Evolutionary conservation across 371 early-diverging fungal genomes (phyloP), one percentile per base, ranked within the genome.

Genomic region (Globomyces sp.): DNA sequence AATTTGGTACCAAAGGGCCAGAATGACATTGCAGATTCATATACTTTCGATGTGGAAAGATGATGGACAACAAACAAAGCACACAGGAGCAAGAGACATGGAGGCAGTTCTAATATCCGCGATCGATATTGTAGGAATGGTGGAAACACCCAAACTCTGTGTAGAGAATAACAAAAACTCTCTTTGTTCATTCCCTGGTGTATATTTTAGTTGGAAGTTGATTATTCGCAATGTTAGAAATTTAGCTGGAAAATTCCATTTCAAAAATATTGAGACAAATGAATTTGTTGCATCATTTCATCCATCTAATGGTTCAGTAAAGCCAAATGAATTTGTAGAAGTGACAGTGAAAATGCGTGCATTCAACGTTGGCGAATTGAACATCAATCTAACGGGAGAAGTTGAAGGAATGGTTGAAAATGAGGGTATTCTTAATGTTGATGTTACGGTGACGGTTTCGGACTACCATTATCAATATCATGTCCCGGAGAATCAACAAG

Each of bases 341-440:
- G 62, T 76, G 34, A 40, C 40, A 4, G 64, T 77, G 1, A 58
- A 58, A 39, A 5, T 72, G 3, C 57, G 50, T 1, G 70, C 61
- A 47, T 58, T 42, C 40, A 4, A 62, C 39, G 57, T 69, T 8
- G 75, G 75, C 41, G 40, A n/a, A 36, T 60, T 58, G 49, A 47
- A 34, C 10, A 10, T 71, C 8, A 41, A 64, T 9, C 46, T 80
- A 10, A 47, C 41, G 6, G 72, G 76, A 48, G 13, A 59, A 3
- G 65, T 75, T 24, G 70, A 71, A 1, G 80, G 75, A 24, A 80
- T 80, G 80, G 71, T 73, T 1, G 76, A 77, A 63, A 61, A 75
- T 50, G 62, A 68, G n/a, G 77, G 80, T 1, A 9, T 63, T 2
- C 9, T 77, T 34, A 49, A 9, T 36, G 39, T 80, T 6, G 48